A percentile compares a stretch with the other conserved stretches of the same genome.
Evolutionary conservation across 2,329 filamentous ascomycete genomes (phyloP).

Genomic region (Cladosporium sphaerospermum): DNA sequence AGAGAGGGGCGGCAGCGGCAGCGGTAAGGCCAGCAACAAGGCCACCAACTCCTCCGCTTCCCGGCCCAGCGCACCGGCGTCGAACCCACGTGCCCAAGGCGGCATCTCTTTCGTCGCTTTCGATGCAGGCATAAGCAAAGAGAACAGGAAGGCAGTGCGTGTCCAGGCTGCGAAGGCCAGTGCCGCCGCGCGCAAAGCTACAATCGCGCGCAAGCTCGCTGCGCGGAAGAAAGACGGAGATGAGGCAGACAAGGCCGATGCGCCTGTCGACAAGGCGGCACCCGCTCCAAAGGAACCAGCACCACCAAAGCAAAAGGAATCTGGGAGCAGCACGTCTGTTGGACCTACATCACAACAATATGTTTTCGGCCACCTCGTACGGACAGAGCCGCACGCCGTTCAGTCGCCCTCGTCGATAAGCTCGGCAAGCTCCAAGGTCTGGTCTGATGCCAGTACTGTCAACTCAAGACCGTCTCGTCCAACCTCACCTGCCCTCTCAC

Average conservation of each 20-base stretch:
- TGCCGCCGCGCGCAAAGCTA: slow-evolving; percentile 17
- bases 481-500: not conserved
- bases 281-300: not conserved
- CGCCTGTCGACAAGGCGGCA: not conserved
- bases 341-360: not conserved
- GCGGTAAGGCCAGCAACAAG: not conserved
- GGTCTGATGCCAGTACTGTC: not conserved
- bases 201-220: slow-evolving; percentile 16
- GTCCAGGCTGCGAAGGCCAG: slow-evolving; percentile 17
- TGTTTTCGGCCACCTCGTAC: not conserved
- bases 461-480: not conserved
- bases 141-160: slow-evolving; percentile 18
- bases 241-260: not conserved
- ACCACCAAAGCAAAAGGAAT: not conserved
- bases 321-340: no score
- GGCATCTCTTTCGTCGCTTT: slow-evolving; percentile 19
- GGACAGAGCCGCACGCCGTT: not conserved
- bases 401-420: not conserved
- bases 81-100: not conserved
- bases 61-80: not conserved
- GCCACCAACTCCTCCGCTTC: not conserved
- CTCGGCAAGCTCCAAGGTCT: not conserved
- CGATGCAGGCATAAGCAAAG: slow-evolving; percentile 18
- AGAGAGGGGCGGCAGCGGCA: not conserved
- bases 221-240: not conserved